phyloP scores from a whole-genome alignment of 345 rosid species.

The Eucalyptus virginea region DNA sequence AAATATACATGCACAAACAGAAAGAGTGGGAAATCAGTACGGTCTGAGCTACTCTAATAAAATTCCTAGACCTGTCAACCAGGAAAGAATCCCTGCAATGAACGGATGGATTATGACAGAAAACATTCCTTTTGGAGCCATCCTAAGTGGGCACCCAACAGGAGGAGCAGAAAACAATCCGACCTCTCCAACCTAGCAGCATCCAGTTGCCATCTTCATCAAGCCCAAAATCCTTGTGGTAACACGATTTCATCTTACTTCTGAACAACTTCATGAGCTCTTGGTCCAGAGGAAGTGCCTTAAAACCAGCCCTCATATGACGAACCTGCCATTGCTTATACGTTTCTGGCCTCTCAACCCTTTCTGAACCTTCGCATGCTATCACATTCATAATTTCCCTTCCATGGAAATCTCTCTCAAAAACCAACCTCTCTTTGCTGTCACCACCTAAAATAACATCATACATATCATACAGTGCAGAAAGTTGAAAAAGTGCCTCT shows the following conservation, averaged over 20 bases:
- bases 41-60: background rate
- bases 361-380: constrained; percentile 69
- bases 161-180: constrained; percentile 47
- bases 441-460: constrained; percentile 37
- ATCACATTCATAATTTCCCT: constrained; percentile 48
- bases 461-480: constrained; percentile 52
- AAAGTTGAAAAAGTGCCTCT: constrained; percentile 67
- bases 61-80: background rate
- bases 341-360: constrained; percentile 78
- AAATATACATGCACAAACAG: background rate
- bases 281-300: constrained; percentile 29
- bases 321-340: constrained; percentile 84
- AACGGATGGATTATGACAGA: background rate
- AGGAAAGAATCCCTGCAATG: background rate
- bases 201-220: constrained; percentile 58
- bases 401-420: constrained; percentile 50
- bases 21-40: background rate
- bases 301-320: constrained; percentile 56
- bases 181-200: constrained; percentile 88
- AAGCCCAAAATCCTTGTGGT: constrained; percentile 62
- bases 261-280: constrained; percentile 18
- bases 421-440: constrained; percentile 30
- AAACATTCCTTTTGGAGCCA: background rate
- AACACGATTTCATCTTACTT: constrained; percentile 25
- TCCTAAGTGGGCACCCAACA: constrained; percentile 47